phyloP scores from a whole-genome alignment of 2,329 filamentous ascomycete species.

The Talaromyces sp. region DNA sequence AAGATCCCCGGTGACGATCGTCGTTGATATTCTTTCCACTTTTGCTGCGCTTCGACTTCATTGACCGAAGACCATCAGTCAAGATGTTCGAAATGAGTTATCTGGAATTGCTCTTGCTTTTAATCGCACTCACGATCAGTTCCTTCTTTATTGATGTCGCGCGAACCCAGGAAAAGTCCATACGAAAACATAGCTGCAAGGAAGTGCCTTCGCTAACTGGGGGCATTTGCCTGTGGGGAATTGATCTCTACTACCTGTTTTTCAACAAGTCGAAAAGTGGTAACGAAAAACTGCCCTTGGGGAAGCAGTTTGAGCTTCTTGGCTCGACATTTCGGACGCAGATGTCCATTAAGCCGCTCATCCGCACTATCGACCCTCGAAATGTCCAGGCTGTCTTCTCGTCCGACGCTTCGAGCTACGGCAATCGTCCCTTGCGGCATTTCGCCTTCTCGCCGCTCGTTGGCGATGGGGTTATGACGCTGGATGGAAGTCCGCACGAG shows the following conservation, averaged over 20 bases:
- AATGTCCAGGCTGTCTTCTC: slow-evolving; percentile 84
- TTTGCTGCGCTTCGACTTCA: neutral
- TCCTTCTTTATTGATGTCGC: neutral
- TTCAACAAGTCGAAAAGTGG: neutral
- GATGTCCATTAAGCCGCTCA: slow-evolving; percentile 5
- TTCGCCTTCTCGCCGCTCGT: slow-evolving; percentile 51
- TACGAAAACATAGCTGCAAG: slow-evolving; percentile 3
- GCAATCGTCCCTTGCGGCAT: slow-evolving; percentile 46
- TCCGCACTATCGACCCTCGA: slow-evolving; percentile 47
- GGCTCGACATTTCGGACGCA: slow-evolving; percentile 9
- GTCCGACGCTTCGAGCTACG: slow-evolving; percentile 71
- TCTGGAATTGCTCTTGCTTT: neutral
- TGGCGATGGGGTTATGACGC: slow-evolving; percentile 43
- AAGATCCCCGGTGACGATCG: neutral
- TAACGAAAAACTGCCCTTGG: slow-evolving; percentile 1
- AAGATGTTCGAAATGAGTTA: neutral
- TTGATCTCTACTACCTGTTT: slow-evolving; percentile 2
- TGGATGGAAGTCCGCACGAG: slow-evolving; percentile 52
- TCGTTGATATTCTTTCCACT: neutral
- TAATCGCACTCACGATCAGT: neutral
- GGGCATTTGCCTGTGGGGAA: neutral
- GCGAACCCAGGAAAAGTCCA: neutral
- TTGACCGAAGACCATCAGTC: neutral
- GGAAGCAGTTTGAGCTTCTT: slow-evolving; percentile 4
- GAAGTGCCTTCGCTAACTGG: slow-evolving; percentile 1